Evolutionary conservation across 2,329 filamentous ascomycete genomes (phyloP).

Genomic region (Trichoderma lentiforme): DNA sequence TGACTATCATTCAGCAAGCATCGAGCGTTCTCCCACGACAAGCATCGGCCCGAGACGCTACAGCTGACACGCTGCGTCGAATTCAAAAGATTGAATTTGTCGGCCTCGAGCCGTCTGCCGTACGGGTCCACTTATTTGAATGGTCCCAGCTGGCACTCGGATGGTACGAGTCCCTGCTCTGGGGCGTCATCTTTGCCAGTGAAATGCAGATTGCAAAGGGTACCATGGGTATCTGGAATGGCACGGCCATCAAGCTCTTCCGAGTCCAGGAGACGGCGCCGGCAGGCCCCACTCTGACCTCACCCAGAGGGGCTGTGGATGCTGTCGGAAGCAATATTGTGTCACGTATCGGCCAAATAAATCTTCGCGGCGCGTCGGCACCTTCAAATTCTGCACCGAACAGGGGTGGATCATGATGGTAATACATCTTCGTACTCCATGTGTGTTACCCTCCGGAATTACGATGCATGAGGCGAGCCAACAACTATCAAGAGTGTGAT

Average conservation of each 20-base stretch:
- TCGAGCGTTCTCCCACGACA: constrained; percentile 54
- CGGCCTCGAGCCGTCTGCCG: constrained; percentile 69
- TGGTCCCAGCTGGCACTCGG: constrained; percentile 88
- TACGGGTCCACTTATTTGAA: constrained; percentile 85
- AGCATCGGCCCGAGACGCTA: constrained; percentile 41
- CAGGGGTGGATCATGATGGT: constrained; percentile 15
- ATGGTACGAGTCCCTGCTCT: constrained; percentile 94
- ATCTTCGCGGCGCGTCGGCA: constrained; percentile 53
- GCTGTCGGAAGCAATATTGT: constrained; percentile 89
- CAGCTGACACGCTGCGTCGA: constrained; percentile 47
- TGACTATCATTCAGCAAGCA: constrained; percentile 70
- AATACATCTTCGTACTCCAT: background rate
- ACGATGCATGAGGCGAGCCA: background rate
- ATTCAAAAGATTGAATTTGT: constrained; percentile 62
- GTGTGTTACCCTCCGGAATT: background rate
- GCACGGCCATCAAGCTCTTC: constrained; percentile 84
- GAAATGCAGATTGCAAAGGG: constrained; percentile 87
- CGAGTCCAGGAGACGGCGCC: constrained; percentile 81
- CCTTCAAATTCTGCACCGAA: constrained; percentile 21
- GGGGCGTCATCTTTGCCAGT: constrained; percentile 86
- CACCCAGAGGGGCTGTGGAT: constrained; percentile 86
- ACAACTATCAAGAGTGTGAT: background rate
- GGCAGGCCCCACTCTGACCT: constrained; percentile 75
- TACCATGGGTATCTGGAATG: constrained; percentile 91
- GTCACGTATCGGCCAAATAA: constrained; percentile 78